Base-by-base conservation (phyloP, 2,329 filamentous ascomycete species). In the Aspergillus thermomutatus region DNA sequence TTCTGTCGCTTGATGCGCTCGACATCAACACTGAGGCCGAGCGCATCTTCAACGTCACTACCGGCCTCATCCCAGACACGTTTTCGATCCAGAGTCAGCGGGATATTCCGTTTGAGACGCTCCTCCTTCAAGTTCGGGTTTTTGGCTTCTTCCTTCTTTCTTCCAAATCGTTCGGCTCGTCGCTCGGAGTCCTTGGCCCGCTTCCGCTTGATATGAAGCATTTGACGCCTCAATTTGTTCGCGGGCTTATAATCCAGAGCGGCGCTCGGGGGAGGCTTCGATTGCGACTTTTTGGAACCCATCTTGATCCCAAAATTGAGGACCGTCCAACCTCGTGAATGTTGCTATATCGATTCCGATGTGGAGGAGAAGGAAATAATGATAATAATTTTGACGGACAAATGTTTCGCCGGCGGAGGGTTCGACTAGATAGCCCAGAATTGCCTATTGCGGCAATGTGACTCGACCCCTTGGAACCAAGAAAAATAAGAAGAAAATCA, bases 21-120 rank as follows among this genome's bases (percentile, higher is more conserved):
- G 40, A 80, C 75, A 63, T 80, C 78, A 45, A 81, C 76, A 52
- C 73, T 79, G 60, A 77, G 52, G 37, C 78, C 79, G 47, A 81
- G 65, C 25, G 75, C 71, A 49, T 79, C 75, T 41, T 79, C 77
- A 17, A 73, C 73, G 57, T 80, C 79, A 52, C 76, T 75, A 49
- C 87, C 87, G 50, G 84, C 83, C 52, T 92, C 87, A 67, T 97
- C 92, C 91, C 91, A 97, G 31, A 91, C 86, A 72, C 94, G 86
- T 80, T 96, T 96, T 66, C 87, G 85, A 66, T 97, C 92, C 56
- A 96, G 82, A 0, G 91, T 96, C 54, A 85, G 74, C 0, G 94
- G 89, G 46, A 92, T 83, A 77, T 96, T 96, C 64, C 83, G 85
- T 58, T 86, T 86, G 59, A 93, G 79, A 66, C 94, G 85, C 63